A percentile compares a stretch with the other conserved stretches of the same genome.
phyloP scores from a whole-genome alignment of 257 asterid species.

The Jasminum sambac region DNA sequence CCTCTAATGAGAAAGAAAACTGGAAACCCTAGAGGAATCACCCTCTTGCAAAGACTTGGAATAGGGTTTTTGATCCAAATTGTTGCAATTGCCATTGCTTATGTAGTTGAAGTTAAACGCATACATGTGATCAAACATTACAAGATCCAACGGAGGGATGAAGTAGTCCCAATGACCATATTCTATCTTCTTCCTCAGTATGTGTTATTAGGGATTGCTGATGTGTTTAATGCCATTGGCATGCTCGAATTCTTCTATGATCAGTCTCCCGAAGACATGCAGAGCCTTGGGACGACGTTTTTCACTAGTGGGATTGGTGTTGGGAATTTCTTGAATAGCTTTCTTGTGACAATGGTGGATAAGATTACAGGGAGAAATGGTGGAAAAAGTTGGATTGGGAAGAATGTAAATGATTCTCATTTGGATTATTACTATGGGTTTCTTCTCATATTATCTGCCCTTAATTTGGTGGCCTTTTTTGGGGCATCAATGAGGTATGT shows the following conservation, averaged over 20 bases:
- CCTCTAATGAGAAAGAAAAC: slow-evolving; percentile 60
- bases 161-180: slow-evolving; percentile 70
- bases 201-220: slow-evolving; percentile 63
- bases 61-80: slow-evolving; percentile 64
- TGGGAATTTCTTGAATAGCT: slow-evolving; percentile 83
- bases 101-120: slow-evolving; percentile 47
- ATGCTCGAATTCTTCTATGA: slow-evolving; percentile 79
- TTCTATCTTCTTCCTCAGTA: slow-evolving; percentile 69
- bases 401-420: slow-evolving; percentile 72
- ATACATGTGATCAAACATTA: slow-evolving; percentile 34
- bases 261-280: slow-evolving; percentile 87
- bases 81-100: slow-evolving; percentile 58
- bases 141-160: slow-evolving; percentile 30
- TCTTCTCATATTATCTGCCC: slow-evolving; percentile 44
- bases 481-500: slow-evolving; percentile 63
- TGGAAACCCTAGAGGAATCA: slow-evolving; percentile 74
- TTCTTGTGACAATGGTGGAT: slow-evolving; percentile 72
- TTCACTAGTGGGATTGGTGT: slow-evolving; percentile 86
- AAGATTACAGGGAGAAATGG: slow-evolving; percentile 53
- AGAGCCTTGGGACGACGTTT: slow-evolving; percentile 78
- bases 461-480: slow-evolving; percentile 52
- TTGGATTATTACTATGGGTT: slow-evolving; percentile 76
- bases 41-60: slow-evolving; percentile 64
- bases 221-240: slow-evolving; percentile 80
- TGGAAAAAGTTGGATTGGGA: slow-evolving; percentile 84